These are phyloP conservation scores for Crinitomyces ghanaensis DNA, from an alignment of 805 yeast species.

Conservation along the genomic window DNA sequence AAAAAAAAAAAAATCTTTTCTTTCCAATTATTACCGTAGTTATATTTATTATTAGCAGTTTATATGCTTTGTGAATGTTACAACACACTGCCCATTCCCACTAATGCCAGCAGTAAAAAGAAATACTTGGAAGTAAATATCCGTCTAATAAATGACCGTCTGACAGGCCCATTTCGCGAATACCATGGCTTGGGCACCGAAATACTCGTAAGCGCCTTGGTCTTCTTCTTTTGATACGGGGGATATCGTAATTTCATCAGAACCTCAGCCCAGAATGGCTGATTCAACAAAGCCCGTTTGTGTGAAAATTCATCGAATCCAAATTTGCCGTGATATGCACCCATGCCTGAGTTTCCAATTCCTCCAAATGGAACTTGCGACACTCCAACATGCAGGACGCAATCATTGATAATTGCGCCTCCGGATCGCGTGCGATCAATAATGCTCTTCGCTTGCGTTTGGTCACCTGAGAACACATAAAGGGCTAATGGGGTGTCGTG, in stretches of 20 bases:
- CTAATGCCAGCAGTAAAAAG: constrained; percentile 6
- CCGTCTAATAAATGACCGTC: constrained; percentile 11
- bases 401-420: constrained; percentile 57
- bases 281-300: constrained; percentile 52
- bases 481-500: constrained; percentile 76
- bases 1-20: too few species aligned
- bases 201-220: constrained; percentile 10
- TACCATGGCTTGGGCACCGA: constrained; percentile 11
- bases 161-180: constrained; percentile 14
- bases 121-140: constrained; percentile 11
- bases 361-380: constrained; percentile 82
- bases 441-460: constrained; percentile 39
- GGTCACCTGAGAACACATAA: constrained; percentile 49
- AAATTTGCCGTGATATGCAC: constrained; percentile 66
- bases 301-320: constrained; percentile 70
- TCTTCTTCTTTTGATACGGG: constrained; percentile 36
- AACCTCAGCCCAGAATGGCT: constrained; percentile 54
- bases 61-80: too few species aligned
- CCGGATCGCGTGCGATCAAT: constrained; percentile 56
- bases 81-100: constrained; percentile 3
- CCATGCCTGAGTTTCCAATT: constrained; percentile 72
- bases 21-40: neutral
- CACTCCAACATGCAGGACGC: constrained; percentile 58
- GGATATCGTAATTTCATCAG: constrained; percentile 54
- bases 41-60: neutral